Evolutionary conservation across 2,329 filamentous ascomycete genomes (phyloP).

Genomic region (Bisporella sp.): DNA sequence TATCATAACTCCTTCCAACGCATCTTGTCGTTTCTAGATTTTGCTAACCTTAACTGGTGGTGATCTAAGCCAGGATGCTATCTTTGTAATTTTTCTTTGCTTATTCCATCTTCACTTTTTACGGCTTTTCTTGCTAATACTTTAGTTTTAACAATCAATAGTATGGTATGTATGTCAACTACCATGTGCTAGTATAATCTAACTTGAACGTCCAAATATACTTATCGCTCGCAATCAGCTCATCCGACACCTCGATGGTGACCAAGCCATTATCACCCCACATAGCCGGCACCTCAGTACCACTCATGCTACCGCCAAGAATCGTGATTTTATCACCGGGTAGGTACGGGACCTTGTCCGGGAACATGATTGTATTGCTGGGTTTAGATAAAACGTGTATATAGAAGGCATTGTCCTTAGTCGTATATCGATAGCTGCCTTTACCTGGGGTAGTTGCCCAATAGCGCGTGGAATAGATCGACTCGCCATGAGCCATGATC

Average conservation of each 20-base stretch:
- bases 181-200: neutral
- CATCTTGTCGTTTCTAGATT: too few relatives aligned
- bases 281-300: slow-evolving; percentile 1
- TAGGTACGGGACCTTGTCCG: neutral
- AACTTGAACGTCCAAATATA: neutral
- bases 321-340: slow-evolving; percentile 7
- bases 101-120: too few relatives aligned
- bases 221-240: neutral
- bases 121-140: too few relatives aligned
- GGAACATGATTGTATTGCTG: neutral
- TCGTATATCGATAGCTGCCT: slow-evolving; percentile 6
- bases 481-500: slow-evolving; percentile 46
- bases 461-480: slow-evolving; percentile 49
- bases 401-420: slow-evolving; percentile 9
- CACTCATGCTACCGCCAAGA: slow-evolving; percentile 7
- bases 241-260: neutral
- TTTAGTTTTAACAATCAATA: too few relatives aligned
- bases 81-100: too few relatives aligned
- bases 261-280: neutral
- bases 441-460: slow-evolving; percentile 28
- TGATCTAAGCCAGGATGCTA: too few relatives aligned
- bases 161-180: too few relatives aligned
- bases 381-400: slow-evolving; percentile 4
- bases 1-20: too few relatives aligned
- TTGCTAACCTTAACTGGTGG: too few relatives aligned